A percentile compares a stretch with the other conserved stretches of the same genome.
Evolutionary conservation across 805 yeast species (phyloP).

Genomic region (Saccharomyces cerevisiae): DNA sequence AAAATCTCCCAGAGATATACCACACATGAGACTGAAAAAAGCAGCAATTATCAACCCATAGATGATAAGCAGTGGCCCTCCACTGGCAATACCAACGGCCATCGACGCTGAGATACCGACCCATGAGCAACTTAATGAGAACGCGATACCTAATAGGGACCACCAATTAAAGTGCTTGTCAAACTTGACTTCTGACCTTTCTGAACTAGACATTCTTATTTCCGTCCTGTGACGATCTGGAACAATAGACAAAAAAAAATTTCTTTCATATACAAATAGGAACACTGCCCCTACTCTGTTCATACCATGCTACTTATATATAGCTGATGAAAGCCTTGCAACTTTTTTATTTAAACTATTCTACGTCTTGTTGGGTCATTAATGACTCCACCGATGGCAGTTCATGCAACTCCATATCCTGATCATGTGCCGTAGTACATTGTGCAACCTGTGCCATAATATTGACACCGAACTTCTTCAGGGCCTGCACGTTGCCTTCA

Average conservation of each 20-base stretch:
- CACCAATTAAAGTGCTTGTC: slow-evolving; percentile 34
- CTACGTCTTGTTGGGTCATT: background rate
- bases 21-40: slow-evolving; percentile 39
- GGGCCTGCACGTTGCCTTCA: slow-evolving; percentile 15
- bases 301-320: background rate
- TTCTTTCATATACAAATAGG: background rate
- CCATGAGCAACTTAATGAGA: slow-evolving; percentile 56
- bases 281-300: background rate
- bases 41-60: slow-evolving; percentile 50
- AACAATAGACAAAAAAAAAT: background rate
- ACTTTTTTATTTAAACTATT: background rate
- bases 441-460: slow-evolving; percentile 32
- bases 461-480: slow-evolving; percentile 16
- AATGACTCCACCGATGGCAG: slow-evolving; percentile 3
- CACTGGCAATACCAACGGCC: slow-evolving; percentile 46
- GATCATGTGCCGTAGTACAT: slow-evolving; percentile 6
- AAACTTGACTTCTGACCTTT: background rate
- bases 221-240: background rate
- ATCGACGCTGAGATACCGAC: slow-evolving; percentile 50
- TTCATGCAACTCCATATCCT: slow-evolving; percentile 3
- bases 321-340: background rate
- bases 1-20: slow-evolving; percentile 45
- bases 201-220: background rate
- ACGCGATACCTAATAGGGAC: slow-evolving; percentile 50
- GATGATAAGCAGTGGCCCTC: slow-evolving; percentile 51